Percentiles rank a stretch among this genome's conserved stretches.
Evolutionary conservation across 805 yeast genomes (phyloP).

Genomic region (Candida oleophila): DNA sequence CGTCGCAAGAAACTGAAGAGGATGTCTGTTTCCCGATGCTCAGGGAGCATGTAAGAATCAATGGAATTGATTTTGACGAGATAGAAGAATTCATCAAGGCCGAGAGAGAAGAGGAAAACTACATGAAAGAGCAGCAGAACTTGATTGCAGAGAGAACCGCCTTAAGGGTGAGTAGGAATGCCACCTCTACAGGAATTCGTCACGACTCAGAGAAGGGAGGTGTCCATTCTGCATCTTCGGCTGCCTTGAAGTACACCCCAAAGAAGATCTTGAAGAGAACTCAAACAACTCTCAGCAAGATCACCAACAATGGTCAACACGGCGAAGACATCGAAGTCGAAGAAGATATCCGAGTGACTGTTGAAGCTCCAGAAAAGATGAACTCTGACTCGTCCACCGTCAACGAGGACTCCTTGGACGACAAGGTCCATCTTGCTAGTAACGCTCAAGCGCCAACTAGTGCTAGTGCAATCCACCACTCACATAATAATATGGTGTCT

Average conservation of each 20-base stretch:
- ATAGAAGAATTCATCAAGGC: conserved; percentile 76
- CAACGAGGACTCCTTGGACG: conserved; percentile 19
- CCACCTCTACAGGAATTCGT: conserved; percentile 10
- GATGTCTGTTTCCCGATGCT: conserved; percentile 97
- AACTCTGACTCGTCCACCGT: conserved; percentile 23
- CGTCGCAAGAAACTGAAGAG: conserved; percentile 90
- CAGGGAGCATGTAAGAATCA: conserved; percentile 55
- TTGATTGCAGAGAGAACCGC: conserved; percentile 22
- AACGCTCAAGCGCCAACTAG: too few species aligned
- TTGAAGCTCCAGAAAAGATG: conserved; percentile 5
- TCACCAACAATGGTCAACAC: neutral
- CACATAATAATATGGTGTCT: too few species aligned
- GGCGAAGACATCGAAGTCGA: conserved; percentile 3
- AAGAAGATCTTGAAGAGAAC: conserved; percentile 27
- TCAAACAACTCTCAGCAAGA: neutral
- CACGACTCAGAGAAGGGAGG: conserved; percentile 10
- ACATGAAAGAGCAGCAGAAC: conserved; percentile 23
- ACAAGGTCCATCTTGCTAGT: conserved; percentile 5
- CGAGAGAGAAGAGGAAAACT: conserved; percentile 47
- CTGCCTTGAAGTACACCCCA: conserved; percentile 67
- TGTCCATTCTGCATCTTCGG: conserved; percentile 5
- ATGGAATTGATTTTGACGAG: conserved; percentile 89
- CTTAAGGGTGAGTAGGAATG: conserved; percentile 9
- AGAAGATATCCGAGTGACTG: conserved; percentile 6
- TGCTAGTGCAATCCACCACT: too few species aligned